Base-by-base conservation (phyloP, 805 yeast genomes). In the Middelhovenomyces tepae region DNA sequence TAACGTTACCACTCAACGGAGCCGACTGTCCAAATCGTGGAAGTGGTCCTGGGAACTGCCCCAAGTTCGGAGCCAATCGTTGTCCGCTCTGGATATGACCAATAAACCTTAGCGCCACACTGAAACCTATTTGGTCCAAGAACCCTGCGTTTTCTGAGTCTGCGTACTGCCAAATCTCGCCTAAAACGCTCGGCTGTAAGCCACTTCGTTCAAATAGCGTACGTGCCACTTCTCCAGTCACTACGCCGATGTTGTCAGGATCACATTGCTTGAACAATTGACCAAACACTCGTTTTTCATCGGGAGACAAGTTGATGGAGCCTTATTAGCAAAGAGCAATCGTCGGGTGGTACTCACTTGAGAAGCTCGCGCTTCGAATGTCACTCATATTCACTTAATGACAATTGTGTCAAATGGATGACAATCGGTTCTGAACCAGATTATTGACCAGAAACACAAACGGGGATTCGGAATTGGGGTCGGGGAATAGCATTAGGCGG, bases 131-230 rank as follows among this genome's bases (percentile, higher is more conserved):
- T 51, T 78, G 83, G 46, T 78, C 79, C 42, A 91, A 65, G 50
- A 78, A 81, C 0, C 99, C 99, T 42, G 75, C 68, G 60, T 85
- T 85, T 38, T 75, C 77, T n/a, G 73, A 70, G 59, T 91, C 99
- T n/a, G 95, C 86, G 22, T 81, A 54, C 55, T 82, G 87, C 98
- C 98, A 91, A 42, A 91, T 78, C 57, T 86, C 91, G 7, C 95
- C 94, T 22, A 91, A 65, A 19, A 71, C 61, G 11, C 76, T 65
- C 3, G 93, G 78, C 4, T 91, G 76, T 30, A 91, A 66, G 1
- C 94, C 93, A 3, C 93, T 77, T 38, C 80, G 81, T 47, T 86
- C 94, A 43, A 91, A 75, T 5, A 93, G 65, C 8, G 84, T 68
- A 44, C 91, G 73, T 8, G 94, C 83, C 24, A 78, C 75, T 23